A percentile compares a stretch with the other conserved stretches of the same genome.
These are phyloP conservation scores for Sclerotinia spermophila DNA, from an alignment of 2,329 filamentous ascomycete species.

Conservation along the genomic window DNA sequence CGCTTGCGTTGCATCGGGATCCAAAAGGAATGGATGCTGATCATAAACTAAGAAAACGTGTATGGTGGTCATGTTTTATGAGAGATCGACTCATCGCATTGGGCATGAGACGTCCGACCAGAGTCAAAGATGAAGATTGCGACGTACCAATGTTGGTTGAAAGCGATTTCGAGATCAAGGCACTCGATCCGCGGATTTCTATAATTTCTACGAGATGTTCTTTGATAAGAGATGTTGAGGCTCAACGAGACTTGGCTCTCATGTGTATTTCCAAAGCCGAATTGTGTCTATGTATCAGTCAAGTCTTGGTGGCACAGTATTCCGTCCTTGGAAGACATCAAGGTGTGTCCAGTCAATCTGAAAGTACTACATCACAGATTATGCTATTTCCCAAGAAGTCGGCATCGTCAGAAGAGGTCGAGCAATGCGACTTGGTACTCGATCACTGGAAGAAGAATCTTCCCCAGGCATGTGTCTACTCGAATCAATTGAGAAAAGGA, in stretches of 20 bases:
- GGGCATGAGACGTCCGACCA: slow-evolving; percentile 87
- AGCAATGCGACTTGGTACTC: slow-evolving; percentile 73
- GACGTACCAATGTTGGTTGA: slow-evolving; percentile 87
- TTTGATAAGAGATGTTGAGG: slow-evolving; percentile 63
- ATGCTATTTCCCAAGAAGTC: slow-evolving; percentile 90
- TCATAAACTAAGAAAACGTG: slow-evolving; percentile 85
- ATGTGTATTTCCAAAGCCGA: slow-evolving; percentile 93
- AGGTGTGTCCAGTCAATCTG: slow-evolving; percentile 71
- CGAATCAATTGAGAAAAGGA: slow-evolving; percentile 53
- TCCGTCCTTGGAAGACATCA: slow-evolving; percentile 84
- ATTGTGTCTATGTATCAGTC: slow-evolving; percentile 82
- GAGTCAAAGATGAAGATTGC: slow-evolving; percentile 90
- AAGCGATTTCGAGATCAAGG: slow-evolving; percentile 76
- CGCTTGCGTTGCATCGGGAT: slow-evolving; percentile 87
- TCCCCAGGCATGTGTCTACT: slow-evolving; percentile 68
- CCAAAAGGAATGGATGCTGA: slow-evolving; percentile 73
- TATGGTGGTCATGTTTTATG: slow-evolving; percentile 99
- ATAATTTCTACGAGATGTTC: slow-evolving; percentile 68
- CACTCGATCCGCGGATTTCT: slow-evolving; percentile 63
- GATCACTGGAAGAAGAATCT: slow-evolving; percentile 72
- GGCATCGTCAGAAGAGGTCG: slow-evolving; percentile 74
- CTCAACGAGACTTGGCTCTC: slow-evolving; percentile 74
- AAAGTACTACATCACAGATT: slow-evolving; percentile 67
- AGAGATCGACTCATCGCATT: slow-evolving; percentile 87
- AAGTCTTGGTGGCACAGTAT: slow-evolving; percentile 87